phyloP scores from a whole-genome alignment of 1,139 yeast species.

The Taphrina confusa region DNA sequence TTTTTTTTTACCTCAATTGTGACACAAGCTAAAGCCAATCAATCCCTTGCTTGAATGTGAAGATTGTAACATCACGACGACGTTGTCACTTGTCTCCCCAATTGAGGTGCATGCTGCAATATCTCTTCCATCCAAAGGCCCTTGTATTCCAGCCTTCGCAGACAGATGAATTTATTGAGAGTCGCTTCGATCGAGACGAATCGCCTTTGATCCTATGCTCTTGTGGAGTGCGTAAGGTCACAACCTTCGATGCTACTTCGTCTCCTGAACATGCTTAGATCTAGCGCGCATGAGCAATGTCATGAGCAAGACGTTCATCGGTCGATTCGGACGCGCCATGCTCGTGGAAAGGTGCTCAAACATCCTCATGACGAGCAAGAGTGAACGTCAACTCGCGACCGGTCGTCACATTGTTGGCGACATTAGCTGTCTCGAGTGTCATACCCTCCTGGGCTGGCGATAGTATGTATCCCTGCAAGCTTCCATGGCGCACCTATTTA shows the following conservation, averaged over 20 bases:
- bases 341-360: conserved; percentile 2
- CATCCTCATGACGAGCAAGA: neutral
- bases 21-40: too few relatives aligned
- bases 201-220: neutral
- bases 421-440: conserved; percentile 10
- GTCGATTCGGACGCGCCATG: conserved; percentile 15
- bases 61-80: too few relatives aligned
- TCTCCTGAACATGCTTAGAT: neutral
- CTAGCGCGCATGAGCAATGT: neutral
- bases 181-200: neutral
- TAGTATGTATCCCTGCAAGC: conserved; percentile 5
- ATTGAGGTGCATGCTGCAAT: neutral
- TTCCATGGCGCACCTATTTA: too few relatives aligned
- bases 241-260: too few relatives aligned
- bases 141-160: too few relatives aligned
- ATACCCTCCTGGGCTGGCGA: conserved; percentile 9
- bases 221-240: neutral
- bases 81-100: too few relatives aligned
- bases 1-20: too few relatives aligned
- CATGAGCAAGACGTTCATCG: conserved; percentile 16
- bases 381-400: conserved; percentile 9
- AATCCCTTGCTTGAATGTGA: too few relatives aligned
- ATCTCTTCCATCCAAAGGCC: neutral
- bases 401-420: conserved; percentile 23
- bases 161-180: too few relatives aligned